Base-by-base conservation (phyloP, 305 asterid genomes). In the Withania somnifera region DNA sequence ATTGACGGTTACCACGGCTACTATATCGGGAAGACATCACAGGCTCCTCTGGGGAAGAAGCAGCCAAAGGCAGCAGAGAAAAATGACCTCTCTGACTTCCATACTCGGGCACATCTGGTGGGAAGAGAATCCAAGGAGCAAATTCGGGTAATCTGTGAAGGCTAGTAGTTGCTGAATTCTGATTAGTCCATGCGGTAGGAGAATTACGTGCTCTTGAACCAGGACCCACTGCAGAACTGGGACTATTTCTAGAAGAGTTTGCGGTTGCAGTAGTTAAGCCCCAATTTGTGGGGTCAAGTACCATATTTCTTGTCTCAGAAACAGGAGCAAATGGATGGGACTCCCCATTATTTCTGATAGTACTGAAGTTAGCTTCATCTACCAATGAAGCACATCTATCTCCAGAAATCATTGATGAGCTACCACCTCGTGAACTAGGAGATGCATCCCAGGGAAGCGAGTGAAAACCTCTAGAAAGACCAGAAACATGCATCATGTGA, bases 231-330 rank as follows among this genome's bases (percentile, higher is more conserved):
- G 85, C 89, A 32, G 95, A 87, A 83, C 88, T 86, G 67, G 92
- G 87, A 30, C 11, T 88, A 79, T 82, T 89, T 81, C 96, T 86
- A 30, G 91, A 88, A 82, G 94, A 86, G 60, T 87, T 76, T 9
- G 92, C 38, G 24, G 86, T 78, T 7, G 92, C 84, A 63, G 94
- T 91, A 52, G 88, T 85, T 82, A 89, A 90, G 84, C 92, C 87
- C 97, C 97, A 94, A 75, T 87, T 90, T 30, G 91, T 86, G 80
- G 92, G 93, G 47, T 92, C 97, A 56, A 84, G 93, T 56, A 79
- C 75, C 76, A 81, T 51, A 78, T 82, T 89, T 89, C 94, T 87
- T 3, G 91, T 81, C 87, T 90, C 97, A 0, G 91, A 75, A 79
- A 87, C 86, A 67, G 94, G 79, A 71, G 83, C 87, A 38, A 86